Evolutionary conservation across 2,329 filamentous ascomycete species (phyloP).

Genomic region (Juglanconis sp.): DNA sequence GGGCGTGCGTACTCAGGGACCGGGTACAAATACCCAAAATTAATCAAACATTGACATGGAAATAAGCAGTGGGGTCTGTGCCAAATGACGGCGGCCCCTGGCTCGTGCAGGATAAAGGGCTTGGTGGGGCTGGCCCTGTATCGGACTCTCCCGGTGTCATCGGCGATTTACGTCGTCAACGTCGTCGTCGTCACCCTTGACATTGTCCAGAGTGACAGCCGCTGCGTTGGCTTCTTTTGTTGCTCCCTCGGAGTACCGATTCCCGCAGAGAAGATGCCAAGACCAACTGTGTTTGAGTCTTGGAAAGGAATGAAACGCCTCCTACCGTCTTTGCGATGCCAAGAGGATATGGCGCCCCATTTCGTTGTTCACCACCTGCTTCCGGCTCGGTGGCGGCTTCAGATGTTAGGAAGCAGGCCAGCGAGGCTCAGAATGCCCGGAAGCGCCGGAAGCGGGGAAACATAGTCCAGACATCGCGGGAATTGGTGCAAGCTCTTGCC

Average conservation of each 20-base stretch:
- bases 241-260: no score
- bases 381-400: no score
- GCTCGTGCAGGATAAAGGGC: constrained; percentile 3
- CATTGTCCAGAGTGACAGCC: not conserved
- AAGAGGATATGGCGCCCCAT: no score
- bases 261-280: no score
- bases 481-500: not conserved
- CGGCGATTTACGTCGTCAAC: not conserved
- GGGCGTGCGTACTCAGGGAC: constrained; percentile 5
- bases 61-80: constrained; percentile 18
- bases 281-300: no score
- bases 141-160: not conserved
- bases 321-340: no score
- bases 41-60: constrained; percentile 5
- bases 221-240: no score
- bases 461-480: not conserved
- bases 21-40: not conserved
- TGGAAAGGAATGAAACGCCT: no score
- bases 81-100: constrained; percentile 13
- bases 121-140: not conserved
- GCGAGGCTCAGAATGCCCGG: no score
- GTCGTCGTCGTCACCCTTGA: not conserved
- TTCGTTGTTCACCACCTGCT: no score
- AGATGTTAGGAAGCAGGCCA: no score
- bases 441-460: not conserved